Conservation (phyloP, 2,329 filamentous ascomycete genomes). For the Nemania bipapillata region DNA sequence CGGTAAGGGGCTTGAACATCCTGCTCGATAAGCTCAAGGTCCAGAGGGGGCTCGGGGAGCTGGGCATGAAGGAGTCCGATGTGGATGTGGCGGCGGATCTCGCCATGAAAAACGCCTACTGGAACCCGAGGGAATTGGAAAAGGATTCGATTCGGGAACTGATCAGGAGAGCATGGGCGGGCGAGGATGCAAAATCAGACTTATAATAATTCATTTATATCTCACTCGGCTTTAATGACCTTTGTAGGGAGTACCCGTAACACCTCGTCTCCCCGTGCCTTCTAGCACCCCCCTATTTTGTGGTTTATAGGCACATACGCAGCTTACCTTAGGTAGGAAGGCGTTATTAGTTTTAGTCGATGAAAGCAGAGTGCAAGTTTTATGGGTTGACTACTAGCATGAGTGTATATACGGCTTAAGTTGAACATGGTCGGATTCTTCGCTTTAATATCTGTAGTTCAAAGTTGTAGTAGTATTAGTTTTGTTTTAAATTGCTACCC, state of each 20-base stretch:
- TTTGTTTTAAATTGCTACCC: background rate
- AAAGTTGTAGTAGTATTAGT: background rate
- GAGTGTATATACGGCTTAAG: background rate
- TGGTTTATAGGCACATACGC: too few relatives aligned
- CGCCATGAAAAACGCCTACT: constrained; percentile 67
- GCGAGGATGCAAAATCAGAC: constrained; percentile 61
- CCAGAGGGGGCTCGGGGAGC: constrained; percentile 63
- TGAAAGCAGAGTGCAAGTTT: too few relatives aligned
- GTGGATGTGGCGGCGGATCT: constrained; percentile 70
- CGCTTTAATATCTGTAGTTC: background rate
- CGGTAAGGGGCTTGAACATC: constrained; percentile 49
- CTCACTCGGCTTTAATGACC: too few relatives aligned
- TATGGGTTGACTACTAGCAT: background rate
- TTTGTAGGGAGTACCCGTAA: too few relatives aligned
- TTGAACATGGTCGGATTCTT: background rate
- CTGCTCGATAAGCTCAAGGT: constrained; percentile 65
- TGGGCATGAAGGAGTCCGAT: constrained; percentile 69
- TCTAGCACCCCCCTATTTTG: too few relatives aligned
- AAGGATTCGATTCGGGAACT: constrained; percentile 63
- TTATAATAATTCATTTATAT: too few relatives aligned
- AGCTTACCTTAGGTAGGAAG: too few relatives aligned
- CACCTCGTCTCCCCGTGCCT: too few relatives aligned
- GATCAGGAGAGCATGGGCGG: constrained; percentile 69
- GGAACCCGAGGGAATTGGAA: constrained; percentile 68
- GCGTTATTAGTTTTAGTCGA: too few relatives aligned